These are phyloP conservation scores for Neofusicoccum sp. DNA, from an alignment of 2,329 filamentous ascomycete genomes.

Conservation along the genomic window DNA sequence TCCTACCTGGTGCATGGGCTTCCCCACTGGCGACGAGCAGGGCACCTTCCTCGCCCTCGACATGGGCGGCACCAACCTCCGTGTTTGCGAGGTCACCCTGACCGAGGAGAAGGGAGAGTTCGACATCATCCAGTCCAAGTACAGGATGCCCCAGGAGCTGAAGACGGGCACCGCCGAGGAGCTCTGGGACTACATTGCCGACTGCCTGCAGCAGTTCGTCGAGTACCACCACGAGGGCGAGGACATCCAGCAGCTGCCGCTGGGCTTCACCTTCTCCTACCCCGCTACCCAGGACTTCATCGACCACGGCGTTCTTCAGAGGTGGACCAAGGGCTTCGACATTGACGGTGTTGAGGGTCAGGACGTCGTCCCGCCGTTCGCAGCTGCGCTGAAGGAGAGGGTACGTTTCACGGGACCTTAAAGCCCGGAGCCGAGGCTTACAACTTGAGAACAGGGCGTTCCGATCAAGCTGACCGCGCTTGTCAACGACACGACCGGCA, in stretches of 20 bases:
- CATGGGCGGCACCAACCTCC: constrained; percentile 94
- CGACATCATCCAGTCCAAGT: constrained; percentile 95
- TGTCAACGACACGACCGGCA: constrained; percentile 98
- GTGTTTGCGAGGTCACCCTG: constrained; percentile 90
- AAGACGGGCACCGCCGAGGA: constrained; percentile 84
- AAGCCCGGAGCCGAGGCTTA: neutral
- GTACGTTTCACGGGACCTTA: constrained; percentile 42
- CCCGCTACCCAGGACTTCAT: constrained; percentile 92
- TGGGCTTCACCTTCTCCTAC: constrained; percentile 97
- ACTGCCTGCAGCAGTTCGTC: constrained; percentile 89
- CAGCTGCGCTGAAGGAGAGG: constrained; percentile 70
- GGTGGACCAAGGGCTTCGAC: constrained; percentile 98
- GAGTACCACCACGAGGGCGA: constrained; percentile 74
- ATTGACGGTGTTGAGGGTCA: constrained; percentile 87
- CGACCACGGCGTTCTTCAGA: constrained; percentile 86
- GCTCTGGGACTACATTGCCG: constrained; percentile 92
- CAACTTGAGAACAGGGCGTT: constrained; percentile 69
- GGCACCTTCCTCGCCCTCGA: constrained; percentile 88
- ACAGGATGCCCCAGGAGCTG: constrained; percentile 89
- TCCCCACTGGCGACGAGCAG: constrained; percentile 81
- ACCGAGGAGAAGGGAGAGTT: constrained; percentile 88
- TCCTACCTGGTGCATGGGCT: constrained; percentile 92
- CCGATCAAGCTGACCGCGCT: constrained; percentile 90
- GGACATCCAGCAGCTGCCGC: constrained; percentile 65
- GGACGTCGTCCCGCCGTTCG: constrained; percentile 87